These are phyloP conservation scores for Alopecurus myosuroides DNA, from an alignment of 176 grass and related monocot genomes.

Conservation along the genomic window DNA sequence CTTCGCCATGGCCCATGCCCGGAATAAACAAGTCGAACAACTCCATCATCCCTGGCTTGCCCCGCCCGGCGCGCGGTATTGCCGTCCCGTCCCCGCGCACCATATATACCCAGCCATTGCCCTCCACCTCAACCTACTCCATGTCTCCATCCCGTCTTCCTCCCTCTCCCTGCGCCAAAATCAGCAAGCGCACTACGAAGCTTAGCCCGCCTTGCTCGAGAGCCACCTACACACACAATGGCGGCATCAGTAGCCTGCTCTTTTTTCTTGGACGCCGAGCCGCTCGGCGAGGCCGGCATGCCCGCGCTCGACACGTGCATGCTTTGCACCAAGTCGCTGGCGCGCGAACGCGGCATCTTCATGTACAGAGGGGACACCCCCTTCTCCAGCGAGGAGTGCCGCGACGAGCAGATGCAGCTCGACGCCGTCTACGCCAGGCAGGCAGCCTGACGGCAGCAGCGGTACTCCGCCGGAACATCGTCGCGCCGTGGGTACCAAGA, in stretches of 20 bases:
- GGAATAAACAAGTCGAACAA: too few species aligned
- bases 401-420: constrained; percentile 56
- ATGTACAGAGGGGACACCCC: too few species aligned
- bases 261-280: too few species aligned
- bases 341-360: constrained; percentile 53
- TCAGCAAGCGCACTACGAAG: neutral
- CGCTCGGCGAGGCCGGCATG: neutral
- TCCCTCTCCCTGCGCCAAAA: too few species aligned
- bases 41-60: too few species aligned
- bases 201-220: neutral
- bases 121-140: too few species aligned
- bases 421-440: constrained; percentile 22
- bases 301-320: constrained; percentile 43
- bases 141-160: too few species aligned
- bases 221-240: neutral
- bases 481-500: neutral
- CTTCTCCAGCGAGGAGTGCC: constrained; percentile 73
- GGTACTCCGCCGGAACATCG: neutral
- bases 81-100: too few species aligned
- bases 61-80: too few species aligned
- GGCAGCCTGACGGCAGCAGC: neutral
- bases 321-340: constrained; percentile 45
- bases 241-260: neutral
- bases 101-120: too few species aligned
- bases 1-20: too few species aligned